Evolutionary conservation across 2,329 filamentous ascomycete species (phyloP).

Genomic region (Xylariaceae sp.): DNA sequence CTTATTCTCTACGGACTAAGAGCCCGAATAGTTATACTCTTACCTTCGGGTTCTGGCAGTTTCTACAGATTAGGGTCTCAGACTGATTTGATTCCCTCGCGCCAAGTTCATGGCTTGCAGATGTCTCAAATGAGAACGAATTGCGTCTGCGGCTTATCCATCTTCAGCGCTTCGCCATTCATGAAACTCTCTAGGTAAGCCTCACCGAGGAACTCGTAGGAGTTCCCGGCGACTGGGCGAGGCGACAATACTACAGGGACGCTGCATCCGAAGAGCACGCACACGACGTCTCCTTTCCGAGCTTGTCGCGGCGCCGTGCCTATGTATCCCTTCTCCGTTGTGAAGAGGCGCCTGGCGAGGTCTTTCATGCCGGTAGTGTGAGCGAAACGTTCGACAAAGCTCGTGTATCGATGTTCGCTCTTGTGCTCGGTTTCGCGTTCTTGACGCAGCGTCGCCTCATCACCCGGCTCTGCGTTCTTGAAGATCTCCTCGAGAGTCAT

Average conservation of each 20-base stretch:
- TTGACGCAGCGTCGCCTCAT: background rate
- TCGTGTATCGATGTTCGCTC: background rate
- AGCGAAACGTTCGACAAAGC: background rate
- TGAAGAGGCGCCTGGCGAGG: background rate
- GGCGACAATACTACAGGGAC: background rate
- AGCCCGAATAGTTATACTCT: too few species aligned
- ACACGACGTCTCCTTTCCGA: background rate
- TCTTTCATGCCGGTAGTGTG: background rate
- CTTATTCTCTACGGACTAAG: too few species aligned
- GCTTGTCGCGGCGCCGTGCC: background rate
- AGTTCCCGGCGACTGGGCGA: background rate
- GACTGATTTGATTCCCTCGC: background rate
- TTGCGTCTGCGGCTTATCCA: background rate
- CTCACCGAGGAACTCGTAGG: background rate
- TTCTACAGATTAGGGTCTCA: background rate
- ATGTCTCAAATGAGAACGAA: background rate
- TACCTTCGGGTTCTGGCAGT: background rate
- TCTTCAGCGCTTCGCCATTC: background rate
- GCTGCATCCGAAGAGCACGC: background rate
- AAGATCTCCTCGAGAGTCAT: background rate
- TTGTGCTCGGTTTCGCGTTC: background rate
- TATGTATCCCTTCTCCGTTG: background rate
- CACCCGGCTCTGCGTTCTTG: background rate
- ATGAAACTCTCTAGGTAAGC: background rate
- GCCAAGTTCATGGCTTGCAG: background rate